Evolutionary conservation across 257 asterid species (phyloP).

Genomic region (Coffea eugenioides): DNA sequence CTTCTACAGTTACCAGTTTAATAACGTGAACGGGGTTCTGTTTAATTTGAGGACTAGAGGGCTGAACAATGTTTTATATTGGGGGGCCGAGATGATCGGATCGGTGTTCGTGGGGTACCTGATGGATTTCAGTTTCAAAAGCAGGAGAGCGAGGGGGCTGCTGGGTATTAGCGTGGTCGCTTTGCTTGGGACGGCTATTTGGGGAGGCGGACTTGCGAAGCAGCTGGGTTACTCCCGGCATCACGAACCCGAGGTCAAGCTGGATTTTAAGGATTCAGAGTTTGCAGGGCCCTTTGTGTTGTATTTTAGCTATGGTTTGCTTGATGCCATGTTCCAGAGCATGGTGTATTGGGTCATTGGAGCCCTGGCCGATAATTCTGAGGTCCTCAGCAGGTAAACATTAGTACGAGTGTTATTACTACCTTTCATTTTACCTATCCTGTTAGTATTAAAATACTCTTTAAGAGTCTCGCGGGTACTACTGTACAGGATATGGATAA

Average conservation of each 20-base stretch:
- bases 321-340: constrained; percentile 92
- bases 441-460: too few species aligned
- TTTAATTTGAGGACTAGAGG: constrained; percentile 86
- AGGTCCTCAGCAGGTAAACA: constrained; percentile 78
- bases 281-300: constrained; percentile 83
- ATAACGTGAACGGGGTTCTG: constrained; percentile 69
- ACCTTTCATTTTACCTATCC: too few species aligned
- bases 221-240: constrained; percentile 54
- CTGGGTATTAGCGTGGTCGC: constrained; percentile 55
- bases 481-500: too few species aligned
- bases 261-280: constrained; percentile 69
- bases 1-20: constrained; percentile 88
- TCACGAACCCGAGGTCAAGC: constrained; percentile 29
- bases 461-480: too few species aligned
- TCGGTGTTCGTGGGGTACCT: constrained; percentile 61
- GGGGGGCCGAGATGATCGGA: constrained; percentile 93
- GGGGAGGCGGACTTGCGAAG: constrained; percentile 77
- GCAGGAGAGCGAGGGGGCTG: constrained; percentile 60
- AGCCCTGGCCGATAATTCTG: constrained; percentile 84
- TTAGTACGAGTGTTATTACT: too few species aligned
- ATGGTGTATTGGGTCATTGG: constrained; percentile 95
- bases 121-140: constrained; percentile 70
- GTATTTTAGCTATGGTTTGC: constrained; percentile 84
- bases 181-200: constrained; percentile 56
- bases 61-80: constrained; percentile 58